Conservation (phyloP, 768 basidiomycete genomes). For the Mycena albidolilacea region DNA sequence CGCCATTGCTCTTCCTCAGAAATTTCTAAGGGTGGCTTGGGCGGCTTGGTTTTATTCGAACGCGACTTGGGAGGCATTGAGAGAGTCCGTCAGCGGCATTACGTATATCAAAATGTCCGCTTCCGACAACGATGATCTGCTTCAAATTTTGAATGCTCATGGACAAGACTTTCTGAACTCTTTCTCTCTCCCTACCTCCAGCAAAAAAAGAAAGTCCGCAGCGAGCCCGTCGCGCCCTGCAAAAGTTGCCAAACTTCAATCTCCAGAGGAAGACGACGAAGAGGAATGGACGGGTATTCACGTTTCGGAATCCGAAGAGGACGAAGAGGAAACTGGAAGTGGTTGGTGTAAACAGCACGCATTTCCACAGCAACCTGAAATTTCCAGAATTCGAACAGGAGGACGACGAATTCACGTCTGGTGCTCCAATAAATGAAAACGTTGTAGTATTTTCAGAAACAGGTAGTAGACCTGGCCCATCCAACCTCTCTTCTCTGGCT, state of each 20-base stretch:
- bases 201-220: conserved; percentile 43
- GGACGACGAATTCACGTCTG: conserved; percentile 61
- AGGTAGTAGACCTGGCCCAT: conserved; percentile 33
- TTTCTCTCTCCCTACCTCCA: conserved; percentile 48
- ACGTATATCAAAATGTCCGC: conserved; percentile 25
- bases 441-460: conserved; percentile 72
- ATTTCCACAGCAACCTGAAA: background rate
- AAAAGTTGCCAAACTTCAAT: conserved; percentile 31
- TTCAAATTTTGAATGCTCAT: conserved; percentile 61
- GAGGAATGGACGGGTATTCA: conserved; percentile 35
- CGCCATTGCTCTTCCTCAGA: conserved; percentile 86
- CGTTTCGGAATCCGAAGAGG: conserved; percentile 40
- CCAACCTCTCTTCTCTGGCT: conserved; percentile 50
- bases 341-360: conserved; percentile 21
- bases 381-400: conserved; percentile 57
- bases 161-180: conserved; percentile 64
- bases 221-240: conserved; percentile 24
- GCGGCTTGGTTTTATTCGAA: background rate
- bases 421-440: conserved; percentile 50
- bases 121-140: conserved; percentile 53
- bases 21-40: conserved; percentile 50
- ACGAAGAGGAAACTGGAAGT: conserved; percentile 38
- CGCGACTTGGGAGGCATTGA: conserved; percentile 5
- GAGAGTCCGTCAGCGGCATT: background rate
- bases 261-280: conserved; percentile 25